These are phyloP conservation scores for Azolla pinnata DNA, from an alignment of 75 land plant species.

Conservation along the genomic window DNA sequence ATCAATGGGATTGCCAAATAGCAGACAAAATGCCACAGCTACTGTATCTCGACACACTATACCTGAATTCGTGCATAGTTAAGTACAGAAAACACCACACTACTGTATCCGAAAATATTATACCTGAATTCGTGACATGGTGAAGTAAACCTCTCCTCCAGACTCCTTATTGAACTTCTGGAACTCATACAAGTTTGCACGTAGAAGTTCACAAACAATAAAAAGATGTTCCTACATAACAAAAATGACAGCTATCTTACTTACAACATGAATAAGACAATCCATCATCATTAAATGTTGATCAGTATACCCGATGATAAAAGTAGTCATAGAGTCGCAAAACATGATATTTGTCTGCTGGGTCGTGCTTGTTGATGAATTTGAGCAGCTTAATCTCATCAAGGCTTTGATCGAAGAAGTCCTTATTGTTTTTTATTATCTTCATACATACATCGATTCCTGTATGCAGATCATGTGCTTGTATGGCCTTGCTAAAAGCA, in stretches of 20 bases:
- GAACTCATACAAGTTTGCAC: slow-evolving; percentile 96
- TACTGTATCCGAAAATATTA: no score
- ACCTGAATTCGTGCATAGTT: no score
- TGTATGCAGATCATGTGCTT: slow-evolving; percentile 87
- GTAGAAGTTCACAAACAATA: slow-evolving; percentile 89
- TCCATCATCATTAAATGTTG: background rate
- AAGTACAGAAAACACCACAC: no score
- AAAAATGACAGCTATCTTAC: background rate
- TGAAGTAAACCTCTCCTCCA: slow-evolving; percentile 77
- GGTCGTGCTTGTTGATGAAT: slow-evolving; percentile 91
- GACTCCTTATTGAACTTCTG: slow-evolving; percentile 88
- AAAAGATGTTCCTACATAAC: slow-evolving; percentile 86
- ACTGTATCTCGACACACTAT: no score
- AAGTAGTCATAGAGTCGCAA: slow-evolving; percentile 96
- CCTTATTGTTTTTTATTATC: slow-evolving; percentile 96
- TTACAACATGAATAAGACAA: background rate
- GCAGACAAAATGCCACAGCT: no score
- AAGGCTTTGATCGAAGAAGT: slow-evolving; percentile 96
- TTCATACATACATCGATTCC: slow-evolving; percentile 96
- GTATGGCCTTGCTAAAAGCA: slow-evolving; percentile 96
- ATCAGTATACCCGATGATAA: slow-evolving; percentile 67
- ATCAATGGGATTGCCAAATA: no score
- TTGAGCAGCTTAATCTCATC: slow-evolving; percentile 96
- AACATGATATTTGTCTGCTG: slow-evolving; percentile 78
- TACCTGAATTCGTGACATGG: slow-evolving; percentile 81